Conservation (phyloP, 2,329 filamentous ascomycete species). For the Trichoderma arundinaceum region DNA sequence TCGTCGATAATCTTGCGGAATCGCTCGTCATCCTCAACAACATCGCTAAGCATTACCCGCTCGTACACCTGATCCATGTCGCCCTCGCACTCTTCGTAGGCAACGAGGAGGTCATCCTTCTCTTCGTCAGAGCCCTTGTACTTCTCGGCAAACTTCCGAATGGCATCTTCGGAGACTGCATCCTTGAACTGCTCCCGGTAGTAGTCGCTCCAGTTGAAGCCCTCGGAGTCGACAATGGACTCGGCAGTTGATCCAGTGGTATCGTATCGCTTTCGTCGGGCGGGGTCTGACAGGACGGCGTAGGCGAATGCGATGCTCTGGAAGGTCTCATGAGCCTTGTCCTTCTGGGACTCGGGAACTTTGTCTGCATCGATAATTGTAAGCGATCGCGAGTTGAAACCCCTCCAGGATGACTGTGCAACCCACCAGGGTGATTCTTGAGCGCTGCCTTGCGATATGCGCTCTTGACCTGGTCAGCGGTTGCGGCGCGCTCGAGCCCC, state of each 20-base stretch:
- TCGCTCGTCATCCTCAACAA: slow-evolving; percentile 81
- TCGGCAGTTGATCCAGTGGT: slow-evolving; percentile 88
- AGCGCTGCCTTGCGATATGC: slow-evolving; percentile 92
- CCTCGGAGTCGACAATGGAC: slow-evolving; percentile 74
- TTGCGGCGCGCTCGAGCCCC: slow-evolving; percentile 71
- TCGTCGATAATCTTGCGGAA: slow-evolving; percentile 81
- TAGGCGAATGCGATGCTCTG: slow-evolving; percentile 94
- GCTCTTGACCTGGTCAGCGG: slow-evolving; percentile 79
- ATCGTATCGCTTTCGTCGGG: slow-evolving; percentile 85
- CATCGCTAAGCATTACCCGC: slow-evolving; percentile 83
- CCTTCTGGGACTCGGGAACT: slow-evolving; percentile 68
- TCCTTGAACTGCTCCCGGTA: slow-evolving; percentile 84
- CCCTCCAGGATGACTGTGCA: not conserved
- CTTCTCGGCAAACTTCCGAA: slow-evolving; percentile 73
- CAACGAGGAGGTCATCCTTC: slow-evolving; percentile 73
- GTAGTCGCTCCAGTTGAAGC: slow-evolving; percentile 90
- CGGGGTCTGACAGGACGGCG: slow-evolving; percentile 84
- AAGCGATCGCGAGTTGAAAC: slow-evolving; percentile 31
- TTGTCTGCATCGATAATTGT: slow-evolving; percentile 66
- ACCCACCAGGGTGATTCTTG: slow-evolving; percentile 80
- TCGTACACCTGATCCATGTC: slow-evolving; percentile 80
- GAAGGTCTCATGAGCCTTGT: slow-evolving; percentile 78
- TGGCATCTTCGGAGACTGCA: slow-evolving; percentile 73
- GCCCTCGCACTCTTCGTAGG: slow-evolving; percentile 76
- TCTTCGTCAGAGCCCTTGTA: slow-evolving; percentile 92